A percentile compares a stretch with the other conserved stretches of the same genome.
Evolutionary conservation across 768 basidiomycete genomes (phyloP).

Genomic region (Crepidotus variabilis): DNA sequence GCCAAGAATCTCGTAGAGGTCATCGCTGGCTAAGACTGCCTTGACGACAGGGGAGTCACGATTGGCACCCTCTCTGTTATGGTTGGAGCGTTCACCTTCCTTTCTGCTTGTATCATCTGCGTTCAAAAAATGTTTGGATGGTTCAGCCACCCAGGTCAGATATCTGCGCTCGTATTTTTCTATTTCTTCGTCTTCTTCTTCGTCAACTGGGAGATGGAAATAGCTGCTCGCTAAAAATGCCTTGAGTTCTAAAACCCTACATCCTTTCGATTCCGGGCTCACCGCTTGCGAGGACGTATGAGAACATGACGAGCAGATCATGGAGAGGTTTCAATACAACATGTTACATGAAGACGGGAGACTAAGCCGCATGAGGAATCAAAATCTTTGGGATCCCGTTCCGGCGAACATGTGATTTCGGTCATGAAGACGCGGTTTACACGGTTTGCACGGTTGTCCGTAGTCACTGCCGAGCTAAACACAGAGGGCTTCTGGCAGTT

Average conservation of each 20-base stretch:
- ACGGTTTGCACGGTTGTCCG: too few relatives aligned
- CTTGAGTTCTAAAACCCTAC: slow-evolving; percentile 3
- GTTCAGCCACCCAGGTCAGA: slow-evolving; percentile 45
- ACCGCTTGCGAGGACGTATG: slow-evolving; percentile 44
- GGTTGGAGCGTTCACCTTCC: slow-evolving; percentile 7
- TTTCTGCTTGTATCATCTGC: neutral
- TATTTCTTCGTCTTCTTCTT: slow-evolving; percentile 47
- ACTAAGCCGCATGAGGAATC: neutral
- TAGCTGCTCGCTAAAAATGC: slow-evolving; percentile 48
- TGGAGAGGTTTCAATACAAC: slow-evolving; percentile 8
- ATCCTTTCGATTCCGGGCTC: neutral
- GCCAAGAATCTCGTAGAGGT: slow-evolving; percentile 75
- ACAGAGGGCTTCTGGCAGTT: too few relatives aligned
- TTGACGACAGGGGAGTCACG: slow-evolving; percentile 37
- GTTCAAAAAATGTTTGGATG: slow-evolving; percentile 23
- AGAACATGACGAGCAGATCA: slow-evolving; percentile 31
- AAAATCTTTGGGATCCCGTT: neutral
- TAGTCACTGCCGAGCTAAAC: too few relatives aligned
- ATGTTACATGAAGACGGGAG: slow-evolving; percentile 7
- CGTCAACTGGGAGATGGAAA: slow-evolving; percentile 62
- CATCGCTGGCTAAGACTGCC: slow-evolving; percentile 55
- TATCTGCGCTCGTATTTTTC: slow-evolving; percentile 42
- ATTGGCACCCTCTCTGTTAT: slow-evolving; percentile 15
- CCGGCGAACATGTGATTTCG: neutral
- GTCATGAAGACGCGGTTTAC: too few relatives aligned